Base-by-base conservation (phyloP, 2,329 filamentous ascomycete genomes). In the Elsinoe australis region DNA sequence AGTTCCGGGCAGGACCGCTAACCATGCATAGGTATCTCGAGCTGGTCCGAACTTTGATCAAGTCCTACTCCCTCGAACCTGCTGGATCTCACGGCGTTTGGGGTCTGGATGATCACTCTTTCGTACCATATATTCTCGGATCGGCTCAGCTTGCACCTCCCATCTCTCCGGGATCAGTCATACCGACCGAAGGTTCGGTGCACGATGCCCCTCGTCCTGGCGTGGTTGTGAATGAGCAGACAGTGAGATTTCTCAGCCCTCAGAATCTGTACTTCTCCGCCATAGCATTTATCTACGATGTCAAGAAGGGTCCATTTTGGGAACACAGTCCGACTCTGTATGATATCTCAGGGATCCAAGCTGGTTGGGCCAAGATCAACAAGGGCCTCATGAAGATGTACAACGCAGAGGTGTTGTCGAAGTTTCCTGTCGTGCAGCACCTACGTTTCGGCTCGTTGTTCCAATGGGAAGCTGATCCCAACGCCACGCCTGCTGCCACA, bases 311-410 rank as follows among this genome's bases (percentile, higher is more conserved):
- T 0, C 90, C 92, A 0, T 98, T 98, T 62, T 96, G 92, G 89
- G 71, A 74, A 54, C 90, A 98, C 63, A 95, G 87, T 55, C 90
- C 90, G 0, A 90, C 95, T 55, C 70, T 98, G 9, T 98, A 84
- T 63, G 89, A 98, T 64, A 87, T 98, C 33, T 94, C 87, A 0
- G 92, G 92, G 8, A 85, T 98, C 54, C 80, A 79, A 56, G 82
- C 71, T 21, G 71, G 92, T n/a, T 98, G 92, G 92, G 92, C 85
- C 28, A 98, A 98, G 71, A 95, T 98, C 60, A 96, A 98, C 67
- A 74, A 74, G 57, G 92, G 92, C 45, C 96, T 98, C 92, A 80
- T 98, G 59, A 98, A 96, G 68, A 98, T 98, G 92, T 98, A 90
- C 70, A 88, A 94, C 56, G 92, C 87, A 14, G 92, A 98, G 69